Evolutionary conservation across 1,139 yeast species (phyloP), one percentile per base, ranked within the genome.

Genomic region (Sugiyamaella novakii): DNA sequence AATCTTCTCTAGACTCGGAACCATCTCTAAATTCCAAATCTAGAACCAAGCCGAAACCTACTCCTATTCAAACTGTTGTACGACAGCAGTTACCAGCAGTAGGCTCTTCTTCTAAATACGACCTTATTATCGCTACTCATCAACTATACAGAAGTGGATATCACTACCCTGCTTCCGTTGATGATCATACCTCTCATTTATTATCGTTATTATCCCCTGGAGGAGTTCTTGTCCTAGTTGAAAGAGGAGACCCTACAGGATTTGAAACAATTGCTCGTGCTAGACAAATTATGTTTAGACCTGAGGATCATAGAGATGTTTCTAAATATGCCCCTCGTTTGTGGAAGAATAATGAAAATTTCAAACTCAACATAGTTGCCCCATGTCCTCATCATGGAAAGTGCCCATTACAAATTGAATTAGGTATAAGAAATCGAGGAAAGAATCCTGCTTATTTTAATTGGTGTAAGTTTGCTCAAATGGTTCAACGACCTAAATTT

Each of bases 241-340:
- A 92, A 69, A 76, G 97, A 56, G 98, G 98, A 1, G 87, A 86
- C 50, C 87, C 97, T 0, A 67, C 83, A 30, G 98, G 98, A 0
- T 88, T 88, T 63, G 98, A 92, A 67, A 76, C 83, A 4, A 77
- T 89, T 53, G 95, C 96, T 0, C 76, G 96, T 50, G 97, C 98
- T 1, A 76, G 98, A 60, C 96, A 92, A 66, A 67, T 87, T 7
- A 80, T 89, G 80, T 72, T 92, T 18, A 78, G 97, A 55, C 96
- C 97, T 0, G 95, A 87, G 60, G 77, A 80, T 4, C 74, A 70
- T 5, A 65, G 69, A 3, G 87, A 81, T 55, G 63, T 67, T 17
- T 84, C 84, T 0, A 84, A 85, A 61, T 74, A 81, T 18, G 94
- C 95, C 25, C 74, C 92, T 55, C 1, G 87, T 83, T 69, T 70